These are phyloP conservation scores for Fomitopsis betulina DNA, from an alignment of 1,284 basidiomycete genomes.

Conservation along the genomic window DNA sequence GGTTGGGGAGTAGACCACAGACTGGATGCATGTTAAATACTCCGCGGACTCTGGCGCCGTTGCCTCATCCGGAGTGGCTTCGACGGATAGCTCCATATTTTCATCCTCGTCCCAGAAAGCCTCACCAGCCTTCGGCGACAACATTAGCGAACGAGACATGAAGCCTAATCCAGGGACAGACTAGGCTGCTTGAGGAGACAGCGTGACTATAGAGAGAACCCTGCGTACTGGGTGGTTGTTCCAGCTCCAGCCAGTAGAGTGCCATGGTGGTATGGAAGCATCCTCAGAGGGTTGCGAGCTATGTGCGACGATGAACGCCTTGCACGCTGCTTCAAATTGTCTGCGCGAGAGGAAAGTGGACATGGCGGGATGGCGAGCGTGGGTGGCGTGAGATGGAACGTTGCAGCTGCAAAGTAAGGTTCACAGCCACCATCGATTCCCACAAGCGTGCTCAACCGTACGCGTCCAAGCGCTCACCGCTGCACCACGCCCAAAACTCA, in stretches of 20 bases:
- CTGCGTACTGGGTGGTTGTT: constrained; percentile 44
- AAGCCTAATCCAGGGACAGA: constrained; percentile 40
- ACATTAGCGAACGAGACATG: constrained; percentile 35
- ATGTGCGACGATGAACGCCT: constrained; percentile 39
- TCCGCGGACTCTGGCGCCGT: constrained; percentile 9
- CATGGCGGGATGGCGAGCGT: constrained; percentile 16
- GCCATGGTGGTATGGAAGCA: constrained; percentile 4
- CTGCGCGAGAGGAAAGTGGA: constrained; percentile 45
- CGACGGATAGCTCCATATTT: not conserved
- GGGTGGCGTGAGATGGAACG: constrained; percentile 44
- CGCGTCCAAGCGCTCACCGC: constrained; percentile 21
- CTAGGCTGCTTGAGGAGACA: constrained; percentile 15
- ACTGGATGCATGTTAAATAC: constrained; percentile 46
- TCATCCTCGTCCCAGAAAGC: not conserved
- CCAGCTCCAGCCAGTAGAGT: constrained; percentile 46
- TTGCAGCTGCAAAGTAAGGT: constrained; percentile 26
- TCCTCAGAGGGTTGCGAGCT: constrained; percentile 9
- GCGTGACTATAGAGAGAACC: constrained; percentile 8
- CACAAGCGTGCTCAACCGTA: constrained; percentile 14
- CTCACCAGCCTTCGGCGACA: constrained; percentile 1
- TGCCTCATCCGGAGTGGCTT: constrained; percentile 11
- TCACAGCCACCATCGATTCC: constrained; percentile 38
- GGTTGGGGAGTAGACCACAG: constrained; percentile 66
- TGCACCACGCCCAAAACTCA: constrained; percentile 37
- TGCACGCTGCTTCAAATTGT: constrained; percentile 62